Base-by-base conservation (phyloP, 2,329 filamentous ascomycete genomes). In the Bipolaris zeicola region DNA sequence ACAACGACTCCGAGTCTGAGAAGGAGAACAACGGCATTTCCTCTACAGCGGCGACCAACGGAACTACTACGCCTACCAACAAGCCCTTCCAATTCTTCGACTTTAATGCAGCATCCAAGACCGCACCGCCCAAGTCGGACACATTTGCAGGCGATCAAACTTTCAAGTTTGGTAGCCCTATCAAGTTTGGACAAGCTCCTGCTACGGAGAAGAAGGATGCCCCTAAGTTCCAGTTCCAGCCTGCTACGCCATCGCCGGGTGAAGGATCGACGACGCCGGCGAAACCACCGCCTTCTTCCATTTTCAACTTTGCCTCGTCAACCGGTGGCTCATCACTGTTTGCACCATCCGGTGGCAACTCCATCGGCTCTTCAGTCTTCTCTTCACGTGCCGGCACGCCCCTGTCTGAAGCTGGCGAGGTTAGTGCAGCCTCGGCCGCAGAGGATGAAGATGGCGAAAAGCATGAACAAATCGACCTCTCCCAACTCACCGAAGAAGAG, bases 321-420 rank as follows among this genome's bases (percentile, higher is more conserved):
- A 44, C 42, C 18, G 48, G 58, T 24, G 60, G 58, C 16, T 55
- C 61, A 3, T 70, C 67, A 5, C 46, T 68, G 14, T 62, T 70
- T 26, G 50, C 65, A 3, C 65, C 69, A 8, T 69, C 68, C 8
- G 66, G 64, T 11, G 55, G 57, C 11, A 62, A 57, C 38, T 73
- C 72, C 1, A 64, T 60, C 4, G 54, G 65, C 1, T 68, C 65
- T 2, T 75, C 72, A 6, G 68, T 66, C 1, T 66, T 75, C 39
- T 70, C 71, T 4, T 75, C 75, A 3, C 75, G 75, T 26, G 75
- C 75, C 36, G 63, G 63, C 14, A 77, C 75, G 8, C 75, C 75
- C 7, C 48, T 70, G 6, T 76, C 75, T 5, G 75, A 75, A 39
- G 66, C 64, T 18, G 54, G 54, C 1, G 73, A 75, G 38, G 65